phyloP scores from a whole-genome alignment of 2,329 filamentous ascomycete genomes.

The Fusarium nisikadoi region DNA sequence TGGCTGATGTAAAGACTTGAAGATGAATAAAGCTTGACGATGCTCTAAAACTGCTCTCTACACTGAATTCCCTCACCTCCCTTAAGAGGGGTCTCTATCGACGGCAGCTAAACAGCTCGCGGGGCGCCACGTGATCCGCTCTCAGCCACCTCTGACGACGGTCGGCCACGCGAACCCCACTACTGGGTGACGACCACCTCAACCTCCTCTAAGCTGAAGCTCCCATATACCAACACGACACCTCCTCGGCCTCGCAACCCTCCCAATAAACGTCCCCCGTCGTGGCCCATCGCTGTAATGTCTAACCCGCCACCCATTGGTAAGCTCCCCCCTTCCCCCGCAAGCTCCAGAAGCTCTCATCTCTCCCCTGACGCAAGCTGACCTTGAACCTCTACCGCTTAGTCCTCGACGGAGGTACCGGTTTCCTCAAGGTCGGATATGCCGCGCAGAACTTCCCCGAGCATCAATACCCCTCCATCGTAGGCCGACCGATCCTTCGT shows the following conservation, averaged over 20 bases:
- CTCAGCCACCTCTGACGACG: constrained; percentile 52
- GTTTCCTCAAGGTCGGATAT: constrained; percentile 99
- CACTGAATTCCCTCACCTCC: not conserved
- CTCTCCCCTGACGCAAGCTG: constrained; percentile 39
- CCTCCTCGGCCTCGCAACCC: constrained; percentile 30
- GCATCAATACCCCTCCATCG: constrained; percentile 97
- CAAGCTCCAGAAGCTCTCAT: constrained; percentile 26
- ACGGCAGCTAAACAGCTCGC: constrained; percentile 11
- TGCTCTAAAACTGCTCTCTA: not conserved
- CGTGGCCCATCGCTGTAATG: constrained; percentile 54
- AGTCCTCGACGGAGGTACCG: constrained; percentile 99
- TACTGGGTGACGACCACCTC: constrained; percentile 46
- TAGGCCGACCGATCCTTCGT: constrained; percentile 95
- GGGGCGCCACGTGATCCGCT: constrained; percentile 52
- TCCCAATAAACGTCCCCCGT: constrained; percentile 12
- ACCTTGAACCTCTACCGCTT: constrained; percentile 30
- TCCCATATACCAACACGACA: constrained; percentile 41
- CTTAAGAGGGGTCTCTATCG: constrained; percentile 19
- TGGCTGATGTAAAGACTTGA: not conserved
- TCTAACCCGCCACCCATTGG: constrained; percentile 65
- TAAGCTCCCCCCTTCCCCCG: constrained; percentile 48
- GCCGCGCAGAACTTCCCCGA: constrained; percentile 99
- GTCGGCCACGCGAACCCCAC: constrained; percentile 48
- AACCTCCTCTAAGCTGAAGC: constrained; percentile 46
- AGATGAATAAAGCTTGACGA: too few species aligned